phyloP scores from a whole-genome alignment of 805 yeast genomes.

The Nakazawaea laoshanensis region DNA sequence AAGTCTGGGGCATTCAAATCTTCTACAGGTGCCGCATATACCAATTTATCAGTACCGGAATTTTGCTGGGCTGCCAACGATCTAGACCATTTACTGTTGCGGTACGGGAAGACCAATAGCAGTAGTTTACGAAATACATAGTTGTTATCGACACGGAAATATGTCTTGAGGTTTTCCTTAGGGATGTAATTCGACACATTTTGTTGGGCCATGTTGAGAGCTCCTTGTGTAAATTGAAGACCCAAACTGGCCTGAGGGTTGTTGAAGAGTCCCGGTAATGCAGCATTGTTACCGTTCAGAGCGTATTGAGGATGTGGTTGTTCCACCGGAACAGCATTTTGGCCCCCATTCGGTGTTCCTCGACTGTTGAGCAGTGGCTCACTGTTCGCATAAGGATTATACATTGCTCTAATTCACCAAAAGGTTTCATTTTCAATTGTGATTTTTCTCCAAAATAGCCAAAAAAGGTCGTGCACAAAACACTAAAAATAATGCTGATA shows the following conservation, averaged over 20 bases:
- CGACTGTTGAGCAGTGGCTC: conserved; percentile 6
- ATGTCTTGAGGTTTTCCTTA: conserved; percentile 60
- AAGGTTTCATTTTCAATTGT: too few relatives aligned
- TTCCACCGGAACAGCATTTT: background rate
- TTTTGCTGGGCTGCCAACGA: conserved; percentile 27
- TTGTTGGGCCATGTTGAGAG: conserved; percentile 73
- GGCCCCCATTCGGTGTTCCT: background rate
- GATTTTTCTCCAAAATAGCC: too few relatives aligned
- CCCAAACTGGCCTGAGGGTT: conserved; percentile 84
- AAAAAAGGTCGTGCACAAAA: too few relatives aligned
- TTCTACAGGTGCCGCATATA: conserved; percentile 67
- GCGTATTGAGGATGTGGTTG: conserved; percentile 7
- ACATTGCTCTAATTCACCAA: too few relatives aligned
- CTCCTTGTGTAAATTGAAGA: conserved; percentile 78
- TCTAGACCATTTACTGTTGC: conserved; percentile 78
- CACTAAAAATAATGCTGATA: too few relatives aligned
- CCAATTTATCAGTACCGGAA: conserved; percentile 23
- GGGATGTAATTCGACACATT: conserved; percentile 49
- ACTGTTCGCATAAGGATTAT: conserved; percentile 11
- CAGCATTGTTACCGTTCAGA: conserved; percentile 9
- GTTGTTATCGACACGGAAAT: conserved; percentile 85
- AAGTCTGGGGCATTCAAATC: conserved; percentile 95
- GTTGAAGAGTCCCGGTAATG: conserved; percentile 37
- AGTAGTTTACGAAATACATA: conserved; percentile 72
- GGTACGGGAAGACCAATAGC: conserved; percentile 78